A percentile compares a stretch with the other conserved stretches of the same genome.
These are phyloP conservation scores for Colletotrichum abscissum DNA, from an alignment of 2,329 filamentous ascomycete genomes.

Conservation along the genomic window DNA sequence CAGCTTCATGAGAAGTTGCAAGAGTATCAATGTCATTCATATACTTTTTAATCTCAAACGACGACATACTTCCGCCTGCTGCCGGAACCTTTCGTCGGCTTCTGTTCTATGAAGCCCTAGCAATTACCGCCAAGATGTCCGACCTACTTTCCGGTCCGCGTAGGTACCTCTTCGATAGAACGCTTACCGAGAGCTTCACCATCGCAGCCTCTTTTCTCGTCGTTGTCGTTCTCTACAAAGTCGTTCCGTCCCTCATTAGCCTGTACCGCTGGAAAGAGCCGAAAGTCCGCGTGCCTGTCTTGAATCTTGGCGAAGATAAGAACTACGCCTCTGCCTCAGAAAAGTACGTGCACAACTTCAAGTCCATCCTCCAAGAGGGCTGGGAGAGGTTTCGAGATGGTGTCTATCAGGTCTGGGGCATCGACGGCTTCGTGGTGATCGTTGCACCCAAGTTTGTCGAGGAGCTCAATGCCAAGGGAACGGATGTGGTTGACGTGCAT, in stretches of 20 bases:
- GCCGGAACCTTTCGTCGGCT: not conserved
- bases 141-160: not conserved
- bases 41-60: not conserved
- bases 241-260: not conserved
- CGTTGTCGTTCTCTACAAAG: not conserved
- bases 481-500: not conserved
- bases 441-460: not conserved
- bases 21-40: not conserved
- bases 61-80: not conserved
- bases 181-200: not conserved
- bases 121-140: not conserved
- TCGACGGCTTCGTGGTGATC: not conserved
- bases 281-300: not conserved
- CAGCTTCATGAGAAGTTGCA: not conserved
- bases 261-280: not conserved
- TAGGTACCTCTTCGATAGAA: not conserved
- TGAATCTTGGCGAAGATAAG: not conserved
- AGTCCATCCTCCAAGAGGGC: not conserved
- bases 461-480: not conserved
- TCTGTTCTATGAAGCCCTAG: not conserved
- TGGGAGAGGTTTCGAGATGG: not conserved
- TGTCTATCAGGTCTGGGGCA: not conserved
- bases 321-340: not conserved
- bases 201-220: not conserved
- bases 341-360: not conserved